A percentile compares a stretch with the other conserved stretches of the same genome.
Evolutionary conservation across 2,329 filamentous ascomycete species (phyloP).

Genomic region (Arachnomyces sp.): DNA sequence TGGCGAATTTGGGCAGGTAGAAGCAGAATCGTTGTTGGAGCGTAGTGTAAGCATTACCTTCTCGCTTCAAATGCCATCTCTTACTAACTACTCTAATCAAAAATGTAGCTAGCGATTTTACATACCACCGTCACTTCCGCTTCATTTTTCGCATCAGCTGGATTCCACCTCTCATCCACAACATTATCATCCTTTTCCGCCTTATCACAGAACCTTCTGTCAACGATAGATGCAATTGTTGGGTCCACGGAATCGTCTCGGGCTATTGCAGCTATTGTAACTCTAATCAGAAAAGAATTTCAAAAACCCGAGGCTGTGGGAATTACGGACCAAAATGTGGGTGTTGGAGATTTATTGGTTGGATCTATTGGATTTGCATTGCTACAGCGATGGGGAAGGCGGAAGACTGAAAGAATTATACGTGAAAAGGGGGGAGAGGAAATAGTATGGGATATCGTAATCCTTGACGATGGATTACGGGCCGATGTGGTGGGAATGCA

Average conservation of each 20-base stretch:
- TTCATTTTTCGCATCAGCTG: slow-evolving; percentile 40
- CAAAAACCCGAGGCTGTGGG: slow-evolving; percentile 28
- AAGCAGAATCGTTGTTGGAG: slow-evolving; percentile 40
- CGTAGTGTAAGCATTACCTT: slow-evolving; percentile 31
- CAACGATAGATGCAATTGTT: slow-evolving; percentile 39
- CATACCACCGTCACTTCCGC: slow-evolving; percentile 40
- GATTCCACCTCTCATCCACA: slow-evolving; percentile 39
- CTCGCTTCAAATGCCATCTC: slow-evolving; percentile 1
- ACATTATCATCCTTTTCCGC: slow-evolving; percentile 36
- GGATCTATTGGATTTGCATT: slow-evolving; percentile 39
- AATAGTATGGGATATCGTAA: slow-evolving; percentile 42
- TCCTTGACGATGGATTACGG: slow-evolving; percentile 38
- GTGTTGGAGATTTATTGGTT: slow-evolving; percentile 37
- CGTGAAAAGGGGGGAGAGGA: slow-evolving; percentile 36
- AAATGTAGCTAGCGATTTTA: slow-evolving; percentile 33
- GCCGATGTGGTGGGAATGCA: slow-evolving; percentile 41
- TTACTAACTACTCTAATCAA: no score
- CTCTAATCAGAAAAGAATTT: slow-evolving; percentile 39
- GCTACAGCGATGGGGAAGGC: slow-evolving; percentile 40
- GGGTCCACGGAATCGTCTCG: slow-evolving; percentile 43
- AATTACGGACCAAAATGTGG: slow-evolving; percentile 29
- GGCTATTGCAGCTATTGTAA: slow-evolving; percentile 42
- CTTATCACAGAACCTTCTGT: slow-evolving; percentile 38
- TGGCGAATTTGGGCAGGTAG: slow-evolving; percentile 37
- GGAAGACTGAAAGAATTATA: slow-evolving; percentile 35